Percentiles rank a stretch among this genome's conserved stretches.
These are phyloP conservation scores for Rosa hybrid DNA, from an alignment of 331 rosid genomes.

Conservation along the genomic window DNA sequence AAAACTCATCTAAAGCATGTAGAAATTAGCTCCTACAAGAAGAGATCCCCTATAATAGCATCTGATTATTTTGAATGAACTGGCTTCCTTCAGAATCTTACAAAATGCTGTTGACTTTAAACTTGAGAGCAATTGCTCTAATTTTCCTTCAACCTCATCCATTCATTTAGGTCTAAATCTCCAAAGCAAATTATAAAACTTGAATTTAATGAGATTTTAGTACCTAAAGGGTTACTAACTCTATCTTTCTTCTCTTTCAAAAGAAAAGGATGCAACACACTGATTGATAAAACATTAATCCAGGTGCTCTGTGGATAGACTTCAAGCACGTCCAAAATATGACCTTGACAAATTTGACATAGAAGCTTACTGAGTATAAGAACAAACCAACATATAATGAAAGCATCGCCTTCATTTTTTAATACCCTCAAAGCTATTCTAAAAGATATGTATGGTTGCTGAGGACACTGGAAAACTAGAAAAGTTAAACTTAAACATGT, in stretches of 20 bases:
- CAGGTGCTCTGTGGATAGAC: neutral
- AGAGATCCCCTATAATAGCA: neutral
- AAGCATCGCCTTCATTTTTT: neutral
- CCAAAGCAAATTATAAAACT: neutral
- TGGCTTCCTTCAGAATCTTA: neutral
- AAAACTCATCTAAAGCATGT: neutral
- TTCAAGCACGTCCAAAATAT: neutral
- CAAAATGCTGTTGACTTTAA: neutral
- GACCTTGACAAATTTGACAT: neutral
- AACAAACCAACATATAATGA: neutral
- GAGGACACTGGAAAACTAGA: neutral
- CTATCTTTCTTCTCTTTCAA: neutral
- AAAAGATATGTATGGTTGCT: constrained; percentile 8
- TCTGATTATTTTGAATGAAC: neutral
- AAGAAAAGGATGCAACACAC: neutral
- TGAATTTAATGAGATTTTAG: neutral
- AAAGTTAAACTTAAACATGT: constrained; percentile 1
- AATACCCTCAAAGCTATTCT: constrained; percentile 7
- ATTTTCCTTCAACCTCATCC: neutral
- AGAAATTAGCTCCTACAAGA: neutral
- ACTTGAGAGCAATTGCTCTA: neutral
- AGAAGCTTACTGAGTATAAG: neutral
- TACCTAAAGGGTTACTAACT: neutral
- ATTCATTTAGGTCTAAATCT: neutral
- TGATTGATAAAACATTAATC: neutral